Evolutionary conservation across 2,329 filamentous ascomycete species (phyloP), one percentile per base, ranked within the genome.

Genomic region (Phyllachora maydis): DNA sequence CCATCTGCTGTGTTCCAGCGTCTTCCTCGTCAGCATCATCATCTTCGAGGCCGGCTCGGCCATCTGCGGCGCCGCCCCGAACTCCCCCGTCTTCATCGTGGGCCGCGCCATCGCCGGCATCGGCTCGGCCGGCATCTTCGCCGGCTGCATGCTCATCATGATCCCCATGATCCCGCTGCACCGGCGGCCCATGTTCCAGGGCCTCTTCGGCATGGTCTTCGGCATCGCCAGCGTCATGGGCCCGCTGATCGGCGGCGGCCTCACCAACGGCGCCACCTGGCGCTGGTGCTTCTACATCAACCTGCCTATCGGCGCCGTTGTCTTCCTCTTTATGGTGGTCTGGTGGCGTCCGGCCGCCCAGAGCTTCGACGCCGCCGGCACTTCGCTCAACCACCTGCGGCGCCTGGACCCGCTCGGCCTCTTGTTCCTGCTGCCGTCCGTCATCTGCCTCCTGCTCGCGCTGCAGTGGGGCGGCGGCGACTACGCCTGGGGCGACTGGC

Each of bases 221-320:
- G 61, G 59, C n/a, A n/a, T n/a, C n/a, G n/a, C n/a, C n/a, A n/a
- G n/a, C n/a, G n/a, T 65, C 11, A 39, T 55, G 19, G 61, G 61
- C 0, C 61, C 61, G 7, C 42, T 65, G 5, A 41, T 66, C 5
- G 61, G 61, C 4, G 60, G 61, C 14, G 61, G 47, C 3, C 59
- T 65, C 26, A 60, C 59, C 2, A 44, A 51, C 16, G 39, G 38
- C 5, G 44, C 49, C 8, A 50, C 48, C 8, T 66, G 61, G 61
- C 48, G 54, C 23, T 59, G 62, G 62, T 65, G 62, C 35, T 66
- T 66, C 34, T 66, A 59, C 35, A 57, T 66, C 35, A 66, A 66
- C 30, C 49, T 66, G 10, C 62, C 62, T 6, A 49, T 66, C 24
- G 62, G 61, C 11, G 57, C 46, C 14, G 42, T 56, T n/a, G 53